phyloP scores from a whole-genome alignment of 164 flowering plant genomes.

The Liquidambar formosana region DNA sequence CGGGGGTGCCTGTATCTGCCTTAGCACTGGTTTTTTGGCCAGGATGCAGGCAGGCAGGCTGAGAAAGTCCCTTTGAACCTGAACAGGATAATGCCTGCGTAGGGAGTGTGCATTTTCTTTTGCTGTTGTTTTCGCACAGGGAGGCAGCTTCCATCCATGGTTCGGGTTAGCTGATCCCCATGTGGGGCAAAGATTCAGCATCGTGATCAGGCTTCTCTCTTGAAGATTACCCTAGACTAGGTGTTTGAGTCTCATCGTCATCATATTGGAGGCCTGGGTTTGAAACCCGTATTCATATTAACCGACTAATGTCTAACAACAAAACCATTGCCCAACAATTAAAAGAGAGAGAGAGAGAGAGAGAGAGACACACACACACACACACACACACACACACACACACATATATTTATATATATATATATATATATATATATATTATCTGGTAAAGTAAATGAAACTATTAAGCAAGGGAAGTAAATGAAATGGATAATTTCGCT shows the following conservation, averaged over 20 bases:
- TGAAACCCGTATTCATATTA: neutral
- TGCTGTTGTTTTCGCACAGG: conserved; percentile 49
- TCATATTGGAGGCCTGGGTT: neutral
- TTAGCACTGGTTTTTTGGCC: conserved; percentile 29
- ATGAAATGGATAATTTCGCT: no score
- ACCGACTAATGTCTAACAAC: no score
- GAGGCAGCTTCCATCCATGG: conserved; percentile 28
- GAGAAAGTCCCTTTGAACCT: conserved; percentile 99
- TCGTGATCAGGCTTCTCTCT: conserved; percentile 20
- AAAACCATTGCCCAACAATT: no score
- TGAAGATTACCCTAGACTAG: no score
- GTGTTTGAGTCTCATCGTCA: no score
- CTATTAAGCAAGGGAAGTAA: no score
- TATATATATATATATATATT: no score
- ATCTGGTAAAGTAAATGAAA: no score
- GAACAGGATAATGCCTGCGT: conserved; percentile 99
- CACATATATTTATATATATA: no score
- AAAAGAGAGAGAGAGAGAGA: no score
- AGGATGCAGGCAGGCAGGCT: conserved; percentile 54
- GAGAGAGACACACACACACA: no score
- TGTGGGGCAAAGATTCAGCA: conserved; percentile 15
- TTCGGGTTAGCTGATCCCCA: conserved; percentile 37
- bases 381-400: no score
- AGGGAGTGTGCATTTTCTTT: conserved; percentile 92
- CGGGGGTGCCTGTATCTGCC: conserved; percentile 92